A percentile compares a stretch with the other conserved stretches of the same genome.
Evolutionary conservation across 306 rosid genomes (phyloP).

Genomic region (Casuarina equisetifolia): DNA sequence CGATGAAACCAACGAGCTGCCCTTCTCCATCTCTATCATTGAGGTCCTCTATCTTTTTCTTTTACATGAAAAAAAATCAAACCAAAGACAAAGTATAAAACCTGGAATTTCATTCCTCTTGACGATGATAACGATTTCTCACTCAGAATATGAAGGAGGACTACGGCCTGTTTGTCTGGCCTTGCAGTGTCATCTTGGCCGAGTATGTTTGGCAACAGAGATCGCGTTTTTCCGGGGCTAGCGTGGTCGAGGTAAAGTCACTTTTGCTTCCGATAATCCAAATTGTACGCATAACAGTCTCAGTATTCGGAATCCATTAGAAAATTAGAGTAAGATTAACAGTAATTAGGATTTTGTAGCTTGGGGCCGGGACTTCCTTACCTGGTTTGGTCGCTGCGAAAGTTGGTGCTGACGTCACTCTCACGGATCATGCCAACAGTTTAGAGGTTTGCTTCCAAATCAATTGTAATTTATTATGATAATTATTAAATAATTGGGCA

Average conservation of each 20-base stretch:
- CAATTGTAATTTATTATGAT: background rate
- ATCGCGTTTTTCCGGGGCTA: slow-evolving; percentile 53
- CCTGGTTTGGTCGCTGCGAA: slow-evolving; percentile 83
- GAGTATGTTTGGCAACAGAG: slow-evolving; percentile 87
- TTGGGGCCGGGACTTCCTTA: slow-evolving; percentile 86
- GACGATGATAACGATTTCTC: background rate
- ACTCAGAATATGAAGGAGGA: slow-evolving; percentile 78
- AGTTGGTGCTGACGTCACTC: slow-evolving; percentile 72
- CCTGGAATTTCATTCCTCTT: background rate
- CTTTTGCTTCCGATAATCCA: background rate
- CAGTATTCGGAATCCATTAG: background rate
- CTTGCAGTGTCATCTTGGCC: slow-evolving; percentile 72
- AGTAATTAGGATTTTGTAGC: slow-evolving; percentile 35
- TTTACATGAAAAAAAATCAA: background rate
- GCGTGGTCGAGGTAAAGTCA: slow-evolving; percentile 58
- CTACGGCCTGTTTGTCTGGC: slow-evolving; percentile 87
- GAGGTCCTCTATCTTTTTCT: slow-evolving; percentile 46
- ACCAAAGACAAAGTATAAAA: background rate
- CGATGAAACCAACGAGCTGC: slow-evolving; percentile 33
- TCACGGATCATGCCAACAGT: slow-evolving; percentile 56
- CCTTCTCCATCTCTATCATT: slow-evolving; percentile 52
- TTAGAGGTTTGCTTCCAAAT: slow-evolving; percentile 42
- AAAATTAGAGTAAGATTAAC: background rate
- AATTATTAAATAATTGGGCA: background rate
- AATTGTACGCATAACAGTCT: background rate